A percentile compares a stretch with the other conserved stretches of the same genome.
Conservation (phyloP, 2,329 filamentous ascomycete species). For the Ceratocystiopsis sp. region DNA sequence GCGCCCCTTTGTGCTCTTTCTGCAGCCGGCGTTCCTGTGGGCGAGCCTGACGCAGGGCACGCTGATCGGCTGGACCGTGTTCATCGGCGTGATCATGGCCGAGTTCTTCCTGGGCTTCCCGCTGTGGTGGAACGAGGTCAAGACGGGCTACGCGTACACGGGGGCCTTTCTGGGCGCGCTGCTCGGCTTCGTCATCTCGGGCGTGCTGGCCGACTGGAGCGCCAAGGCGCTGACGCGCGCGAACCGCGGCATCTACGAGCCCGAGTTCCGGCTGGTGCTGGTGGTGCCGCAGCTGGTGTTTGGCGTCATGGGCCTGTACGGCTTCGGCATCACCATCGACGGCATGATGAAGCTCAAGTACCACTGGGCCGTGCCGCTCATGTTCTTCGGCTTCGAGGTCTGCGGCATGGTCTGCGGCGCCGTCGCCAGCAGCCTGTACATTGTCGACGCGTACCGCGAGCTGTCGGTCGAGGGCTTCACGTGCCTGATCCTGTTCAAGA, state of each 20-base stretch:
- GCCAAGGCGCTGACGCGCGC: conserved; percentile 51
- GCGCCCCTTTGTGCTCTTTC: conserved; percentile 68
- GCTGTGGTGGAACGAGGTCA: conserved; percentile 63
- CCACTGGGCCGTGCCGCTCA: conserved; percentile 55
- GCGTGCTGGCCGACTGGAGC: conserved; percentile 54
- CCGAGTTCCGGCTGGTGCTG: conserved; percentile 73
- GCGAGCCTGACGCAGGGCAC: conserved; percentile 64
- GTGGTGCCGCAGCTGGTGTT: conserved; percentile 69
- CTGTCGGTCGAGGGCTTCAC: conserved; percentile 80
- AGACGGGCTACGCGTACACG: conserved; percentile 75
- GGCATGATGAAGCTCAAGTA: conserved; percentile 39
- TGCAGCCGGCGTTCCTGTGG: conserved; percentile 78
- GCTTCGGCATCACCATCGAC: conserved; percentile 60
- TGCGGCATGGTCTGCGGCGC: conserved; percentile 86
- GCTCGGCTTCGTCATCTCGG: conserved; percentile 59
- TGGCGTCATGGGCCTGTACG: conserved; percentile 63
- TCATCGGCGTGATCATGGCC: conserved; percentile 72
- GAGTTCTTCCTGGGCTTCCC: conserved; percentile 67
- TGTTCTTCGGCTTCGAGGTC: conserved; percentile 73
- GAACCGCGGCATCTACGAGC: conserved; percentile 75
- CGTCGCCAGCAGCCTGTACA: conserved; percentile 70
- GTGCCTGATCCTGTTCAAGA: conserved; percentile 83
- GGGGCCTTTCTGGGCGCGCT: conserved; percentile 75
- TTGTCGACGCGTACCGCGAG: conserved; percentile 82
- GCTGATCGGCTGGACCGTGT: conserved; percentile 89